Percentiles rank a stretch among this genome's conserved stretches.
phyloP scores from a whole-genome alignment of 75 land plant species.

The Gnetum montanum region DNA sequence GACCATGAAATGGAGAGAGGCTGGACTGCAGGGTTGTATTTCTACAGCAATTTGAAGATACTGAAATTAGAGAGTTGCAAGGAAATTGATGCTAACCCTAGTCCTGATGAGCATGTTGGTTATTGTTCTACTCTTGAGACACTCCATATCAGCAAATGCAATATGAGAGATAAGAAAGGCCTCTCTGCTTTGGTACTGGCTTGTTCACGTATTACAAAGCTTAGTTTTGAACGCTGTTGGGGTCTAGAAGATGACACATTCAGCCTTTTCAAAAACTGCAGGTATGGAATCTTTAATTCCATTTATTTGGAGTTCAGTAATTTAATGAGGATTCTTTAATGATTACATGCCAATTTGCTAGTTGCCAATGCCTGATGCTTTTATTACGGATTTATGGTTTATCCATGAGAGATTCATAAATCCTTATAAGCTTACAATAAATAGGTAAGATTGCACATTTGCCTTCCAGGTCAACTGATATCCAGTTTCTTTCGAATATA shows the following conservation, averaged over 20 bases:
- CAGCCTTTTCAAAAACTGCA: slow-evolving; percentile 35
- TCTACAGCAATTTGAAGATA: slow-evolving; percentile 68
- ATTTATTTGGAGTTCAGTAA: too few relatives aligned
- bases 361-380: too few relatives aligned
- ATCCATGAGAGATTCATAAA: too few relatives aligned
- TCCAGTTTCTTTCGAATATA: too few relatives aligned
- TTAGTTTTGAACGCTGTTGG: slow-evolving; percentile 81
- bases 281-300: too few relatives aligned
- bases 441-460: too few relatives aligned
- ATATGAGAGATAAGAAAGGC: slow-evolving; percentile 54
- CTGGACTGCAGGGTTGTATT: slow-evolving; percentile 64
- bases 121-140: slow-evolving; percentile 60
- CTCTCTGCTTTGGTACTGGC: slow-evolving; percentile 54
- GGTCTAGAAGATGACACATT: slow-evolving; percentile 76
- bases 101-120: slow-evolving; percentile 63
- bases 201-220: slow-evolving; percentile 48
- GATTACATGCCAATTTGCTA: too few relatives aligned
- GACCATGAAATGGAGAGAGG: slow-evolving; percentile 76
- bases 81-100: slow-evolving; percentile 67
- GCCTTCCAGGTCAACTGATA: too few relatives aligned
- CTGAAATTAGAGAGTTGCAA: slow-evolving; percentile 59
- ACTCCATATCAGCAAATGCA: slow-evolving; percentile 55
- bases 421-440: too few relatives aligned
- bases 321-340: too few relatives aligned
- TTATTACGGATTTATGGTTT: too few relatives aligned